These are phyloP conservation scores for Theobroma grandiflorum DNA, from an alignment of 441 rosid species.

Conservation along the genomic window DNA sequence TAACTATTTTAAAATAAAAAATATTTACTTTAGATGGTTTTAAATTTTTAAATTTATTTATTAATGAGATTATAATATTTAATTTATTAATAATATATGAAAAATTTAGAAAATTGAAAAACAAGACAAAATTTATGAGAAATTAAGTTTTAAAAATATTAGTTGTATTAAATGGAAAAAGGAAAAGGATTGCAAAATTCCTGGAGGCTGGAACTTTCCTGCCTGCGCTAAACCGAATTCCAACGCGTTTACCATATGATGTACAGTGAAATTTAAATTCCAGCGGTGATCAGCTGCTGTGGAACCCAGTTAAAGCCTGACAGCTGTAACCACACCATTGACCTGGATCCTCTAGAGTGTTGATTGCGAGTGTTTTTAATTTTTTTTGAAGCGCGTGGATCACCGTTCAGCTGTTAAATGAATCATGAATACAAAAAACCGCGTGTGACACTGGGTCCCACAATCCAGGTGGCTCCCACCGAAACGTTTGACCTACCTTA, in stretches of 20 bases:
- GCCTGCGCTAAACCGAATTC: background rate
- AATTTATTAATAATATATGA: no score
- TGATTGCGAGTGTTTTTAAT: background rate
- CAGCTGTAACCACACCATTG: background rate
- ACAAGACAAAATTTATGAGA: no score
- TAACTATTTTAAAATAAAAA: no score
- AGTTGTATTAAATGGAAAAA: background rate
- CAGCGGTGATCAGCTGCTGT: background rate
- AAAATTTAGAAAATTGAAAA: no score
- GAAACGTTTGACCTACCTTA: conserved; percentile 19
- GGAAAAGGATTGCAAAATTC: background rate
- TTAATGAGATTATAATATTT: no score
- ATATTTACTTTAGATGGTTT: no score
- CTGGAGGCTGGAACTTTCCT: background rate
- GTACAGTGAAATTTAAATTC: background rate
- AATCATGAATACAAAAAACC: background rate
- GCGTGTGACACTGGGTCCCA: conserved; percentile 13
- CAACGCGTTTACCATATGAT: background rate
- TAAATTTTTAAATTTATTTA: no score
- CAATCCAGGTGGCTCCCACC: conserved; percentile 9
- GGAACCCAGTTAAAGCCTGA: background rate
- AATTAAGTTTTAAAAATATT: no score
- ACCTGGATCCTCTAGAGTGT: background rate
- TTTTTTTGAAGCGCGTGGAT: conserved; percentile 32
- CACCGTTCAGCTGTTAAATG: conserved; percentile 32